phyloP scores from a whole-genome alignment of 2,329 filamentous ascomycete genomes.

The Cladobotryum protrusum region DNA sequence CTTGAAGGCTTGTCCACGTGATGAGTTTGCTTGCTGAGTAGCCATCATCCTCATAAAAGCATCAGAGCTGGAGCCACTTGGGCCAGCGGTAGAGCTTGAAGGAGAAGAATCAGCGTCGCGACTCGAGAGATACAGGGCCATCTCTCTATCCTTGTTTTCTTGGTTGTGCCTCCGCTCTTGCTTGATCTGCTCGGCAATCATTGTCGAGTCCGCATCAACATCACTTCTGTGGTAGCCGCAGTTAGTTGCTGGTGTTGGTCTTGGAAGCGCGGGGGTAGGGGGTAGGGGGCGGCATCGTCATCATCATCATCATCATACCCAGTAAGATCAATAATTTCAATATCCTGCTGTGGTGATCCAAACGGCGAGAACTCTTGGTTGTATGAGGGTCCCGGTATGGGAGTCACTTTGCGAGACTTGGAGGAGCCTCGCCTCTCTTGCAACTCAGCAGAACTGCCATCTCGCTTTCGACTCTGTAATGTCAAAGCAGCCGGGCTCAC shows the following conservation, averaged over 20 bases:
- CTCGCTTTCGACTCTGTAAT: conserved; percentile 26
- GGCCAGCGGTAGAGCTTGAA: not conserved
- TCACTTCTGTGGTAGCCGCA: conserved; percentile 24
- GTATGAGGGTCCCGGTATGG: conserved; percentile 5
- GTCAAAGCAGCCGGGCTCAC: conserved; percentile 15
- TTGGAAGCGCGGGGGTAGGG: not conserved
- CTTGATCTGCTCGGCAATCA: conserved; percentile 30
- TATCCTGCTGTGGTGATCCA: not conserved
- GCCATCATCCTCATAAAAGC: conserved; percentile 13
- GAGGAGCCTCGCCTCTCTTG: conserved; percentile 10
- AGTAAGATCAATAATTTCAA: conserved; percentile 37
- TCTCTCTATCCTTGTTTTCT: conserved; percentile 21
- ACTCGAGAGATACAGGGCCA: conserved; percentile 23
- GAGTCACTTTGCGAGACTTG: conserved; percentile 31
- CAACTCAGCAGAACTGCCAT: conserved; percentile 16
- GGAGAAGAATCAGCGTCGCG: conserved; percentile 11
- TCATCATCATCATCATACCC: conserved; percentile 27
- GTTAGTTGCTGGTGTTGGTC: conserved; percentile 13
- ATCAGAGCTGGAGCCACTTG: not conserved
- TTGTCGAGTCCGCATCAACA: conserved; percentile 23
- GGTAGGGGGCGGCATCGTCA: not conserved
- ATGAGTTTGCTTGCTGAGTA: conserved; percentile 12
- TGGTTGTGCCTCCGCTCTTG: conserved; percentile 27
- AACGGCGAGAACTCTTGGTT: not conserved
- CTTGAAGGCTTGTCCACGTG: not conserved